phyloP scores from a whole-genome alignment of 2,329 filamentous ascomycete species.

The Colletotrichum sp. region DNA sequence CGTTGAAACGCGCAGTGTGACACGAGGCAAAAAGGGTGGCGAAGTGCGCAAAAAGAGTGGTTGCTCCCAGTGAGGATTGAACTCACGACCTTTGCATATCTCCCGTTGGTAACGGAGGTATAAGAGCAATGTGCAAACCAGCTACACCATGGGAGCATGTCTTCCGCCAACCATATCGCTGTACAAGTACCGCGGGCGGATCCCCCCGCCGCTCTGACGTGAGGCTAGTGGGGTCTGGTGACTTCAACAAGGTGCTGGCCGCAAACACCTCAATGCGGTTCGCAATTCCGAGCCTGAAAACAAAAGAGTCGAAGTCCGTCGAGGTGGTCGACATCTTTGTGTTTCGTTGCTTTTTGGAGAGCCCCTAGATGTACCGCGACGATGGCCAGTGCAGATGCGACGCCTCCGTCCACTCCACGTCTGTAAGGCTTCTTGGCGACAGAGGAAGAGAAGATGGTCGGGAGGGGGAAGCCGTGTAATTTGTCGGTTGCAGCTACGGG shows the following conservation, averaged over 20 bases:
- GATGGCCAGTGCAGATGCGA: not conserved
- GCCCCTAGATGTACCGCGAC: not conserved
- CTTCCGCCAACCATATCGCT: not conserved
- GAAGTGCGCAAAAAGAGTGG: not conserved
- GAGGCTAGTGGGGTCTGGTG: not conserved
- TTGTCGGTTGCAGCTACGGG: not conserved
- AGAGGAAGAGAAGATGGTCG: not conserved
- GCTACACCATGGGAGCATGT: constrained; percentile 32
- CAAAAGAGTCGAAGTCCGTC: not conserved
- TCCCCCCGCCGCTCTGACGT: not conserved
- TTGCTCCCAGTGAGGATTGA: constrained; percentile 32
- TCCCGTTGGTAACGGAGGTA: constrained; percentile 27
- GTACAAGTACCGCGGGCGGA: not conserved
- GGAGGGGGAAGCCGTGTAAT: not conserved
- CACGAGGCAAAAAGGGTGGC: not conserved
- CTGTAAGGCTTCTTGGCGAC: not conserved
- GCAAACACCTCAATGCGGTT: not conserved
- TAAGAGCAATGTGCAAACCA: constrained; percentile 39
- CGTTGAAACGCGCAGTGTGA: not conserved
- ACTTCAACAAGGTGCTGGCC: not conserved
- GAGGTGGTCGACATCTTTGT: not conserved
- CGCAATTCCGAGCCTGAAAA: not conserved
- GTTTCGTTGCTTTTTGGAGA: not conserved
- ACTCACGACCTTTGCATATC: constrained; percentile 36
- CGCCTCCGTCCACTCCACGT: not conserved